phyloP scores from a whole-genome alignment of 2,329 filamentous ascomycete genomes.

The Fusarium continuum region DNA sequence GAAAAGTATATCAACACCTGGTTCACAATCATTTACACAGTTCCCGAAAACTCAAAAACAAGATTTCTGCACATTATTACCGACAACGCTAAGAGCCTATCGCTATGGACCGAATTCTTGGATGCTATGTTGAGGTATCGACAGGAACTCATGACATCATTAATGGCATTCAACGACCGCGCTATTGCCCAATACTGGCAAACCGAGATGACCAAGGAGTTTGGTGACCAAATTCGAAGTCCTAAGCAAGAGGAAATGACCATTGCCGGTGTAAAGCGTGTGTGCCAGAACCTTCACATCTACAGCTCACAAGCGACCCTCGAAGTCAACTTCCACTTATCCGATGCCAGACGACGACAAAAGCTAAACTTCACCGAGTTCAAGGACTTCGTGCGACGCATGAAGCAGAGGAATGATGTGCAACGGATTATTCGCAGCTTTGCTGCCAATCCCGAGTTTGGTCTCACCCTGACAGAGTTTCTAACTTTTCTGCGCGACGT shows the following conservation, averaged over 20 bases:
- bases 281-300: conserved; percentile 92
- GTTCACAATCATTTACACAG: conserved; percentile 89
- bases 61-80: conserved; percentile 92
- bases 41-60: conserved; percentile 80
- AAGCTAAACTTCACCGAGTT: conserved; percentile 83
- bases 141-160: conserved; percentile 87
- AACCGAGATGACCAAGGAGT: conserved; percentile 79
- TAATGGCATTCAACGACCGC: conserved; percentile 85
- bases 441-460: conserved; percentile 65
- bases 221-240: conserved; percentile 59
- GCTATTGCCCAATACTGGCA: conserved; percentile 88
- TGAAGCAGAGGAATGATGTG: conserved; percentile 87
- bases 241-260: conserved; percentile 76
- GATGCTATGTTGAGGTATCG: conserved; percentile 86
- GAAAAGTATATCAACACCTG: conserved; percentile 69
- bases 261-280: conserved; percentile 78
- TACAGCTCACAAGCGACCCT: conserved; percentile 83
- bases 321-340: conserved; percentile 76
- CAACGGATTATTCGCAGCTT: conserved; percentile 74
- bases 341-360: conserved; percentile 71
- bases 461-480: conserved; percentile 79
- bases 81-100: conserved; percentile 74
- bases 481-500: conserved; percentile 75
- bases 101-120: conserved; percentile 84
- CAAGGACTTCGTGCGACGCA: conserved; percentile 79